Base-by-base conservation (phyloP, 257 asterid species). In the Solanum habrochaites region DNA sequence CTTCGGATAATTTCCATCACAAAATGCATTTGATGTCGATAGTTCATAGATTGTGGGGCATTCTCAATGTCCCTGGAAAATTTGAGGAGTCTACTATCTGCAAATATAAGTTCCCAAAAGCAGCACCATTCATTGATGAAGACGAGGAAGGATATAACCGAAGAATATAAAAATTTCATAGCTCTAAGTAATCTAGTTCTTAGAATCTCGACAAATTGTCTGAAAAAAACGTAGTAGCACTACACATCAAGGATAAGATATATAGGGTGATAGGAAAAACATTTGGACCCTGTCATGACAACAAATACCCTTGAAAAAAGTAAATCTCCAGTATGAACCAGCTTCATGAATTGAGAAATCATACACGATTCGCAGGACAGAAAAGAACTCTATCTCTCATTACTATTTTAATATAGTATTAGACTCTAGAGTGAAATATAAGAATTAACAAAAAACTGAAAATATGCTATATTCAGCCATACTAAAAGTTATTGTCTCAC, bases 51-150 rank as follows among this genome's bases (percentile, higher is more conserved):
- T 86, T 43, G 40, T 15, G 66, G 89, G 35, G 91, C 88, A 73
- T 88, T 89, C 42, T 88, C 92, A 3, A 60, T 23, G 40, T 39
- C 90, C 90, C 91, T 7, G 73, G 86, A n/a, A 69, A 49, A 69
- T 86, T 89, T 52, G 92, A 88, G 8, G 94, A 90, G 80, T 93
- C 94, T 66, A 91, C 86, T 47, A 94, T 94, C 62, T 89, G 93
- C 72, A 95, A 95, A 88, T 91, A 96, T 90, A 89, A 92, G 90
- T 87, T 95, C 94, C 94, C 93, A 96, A 84, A 64, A 96, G 91
- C 86, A 64, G 91, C 86, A 91, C 91, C 92, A 86, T 64, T 91
- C 40, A 94, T 95, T 89, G 94, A 98, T 0, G 94, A 87, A 64
- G 99, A 89, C 87, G 84, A 91, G 80, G 98, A 95, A 89, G 94